phyloP scores from a whole-genome alignment of 352 stramenopile genomes.

The Elongisporangium undulatum region DNA sequence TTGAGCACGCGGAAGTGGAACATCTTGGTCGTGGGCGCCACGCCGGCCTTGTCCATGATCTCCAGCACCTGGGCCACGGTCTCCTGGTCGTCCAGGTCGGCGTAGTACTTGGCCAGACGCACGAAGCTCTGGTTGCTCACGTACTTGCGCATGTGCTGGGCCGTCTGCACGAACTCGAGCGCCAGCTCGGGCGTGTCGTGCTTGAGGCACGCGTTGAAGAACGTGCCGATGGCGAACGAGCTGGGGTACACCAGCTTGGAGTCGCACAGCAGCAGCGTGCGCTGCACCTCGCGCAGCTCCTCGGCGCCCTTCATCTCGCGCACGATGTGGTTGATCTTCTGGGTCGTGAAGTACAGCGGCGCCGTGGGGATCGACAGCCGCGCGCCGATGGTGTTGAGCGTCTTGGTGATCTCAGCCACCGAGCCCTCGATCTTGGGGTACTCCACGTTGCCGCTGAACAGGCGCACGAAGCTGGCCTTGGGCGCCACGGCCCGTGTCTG shows the following conservation, averaged over 20 bases:
- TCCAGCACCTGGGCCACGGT: constrained; percentile 54
- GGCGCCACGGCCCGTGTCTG: constrained; percentile 3
- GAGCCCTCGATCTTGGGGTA: constrained; percentile 78
- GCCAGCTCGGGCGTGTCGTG: constrained; percentile 48
- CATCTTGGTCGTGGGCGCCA: constrained; percentile 63
- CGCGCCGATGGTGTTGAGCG: constrained; percentile 63
- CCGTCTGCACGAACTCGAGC: constrained; percentile 63
- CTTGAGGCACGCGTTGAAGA: constrained; percentile 65
- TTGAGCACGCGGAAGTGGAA: constrained; percentile 72
- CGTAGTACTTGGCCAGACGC: constrained; percentile 66
- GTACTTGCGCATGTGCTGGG: constrained; percentile 72
- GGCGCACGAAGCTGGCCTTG: constrained; percentile 16
- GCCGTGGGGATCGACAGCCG: constrained; percentile 76
- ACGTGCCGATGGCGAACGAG: constrained; percentile 53
- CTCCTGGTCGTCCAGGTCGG: constrained; percentile 40
- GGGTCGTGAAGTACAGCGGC: constrained; percentile 71
- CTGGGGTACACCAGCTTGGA: constrained; percentile 74
- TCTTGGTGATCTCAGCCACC: constrained; percentile 63
- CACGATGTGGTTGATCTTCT: constrained; percentile 83
- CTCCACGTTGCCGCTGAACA: constrained; percentile 80
- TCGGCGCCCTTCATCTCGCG: constrained; percentile 75
- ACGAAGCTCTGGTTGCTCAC: constrained; percentile 76
- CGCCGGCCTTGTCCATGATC: constrained; percentile 40
- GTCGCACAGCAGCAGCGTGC: constrained; percentile 72
- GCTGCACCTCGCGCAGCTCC: constrained; percentile 64